These are phyloP conservation scores for Psilocybe mexicana DNA, from an alignment of 1,284 basidiomycete species.

Conservation along the genomic window DNA sequence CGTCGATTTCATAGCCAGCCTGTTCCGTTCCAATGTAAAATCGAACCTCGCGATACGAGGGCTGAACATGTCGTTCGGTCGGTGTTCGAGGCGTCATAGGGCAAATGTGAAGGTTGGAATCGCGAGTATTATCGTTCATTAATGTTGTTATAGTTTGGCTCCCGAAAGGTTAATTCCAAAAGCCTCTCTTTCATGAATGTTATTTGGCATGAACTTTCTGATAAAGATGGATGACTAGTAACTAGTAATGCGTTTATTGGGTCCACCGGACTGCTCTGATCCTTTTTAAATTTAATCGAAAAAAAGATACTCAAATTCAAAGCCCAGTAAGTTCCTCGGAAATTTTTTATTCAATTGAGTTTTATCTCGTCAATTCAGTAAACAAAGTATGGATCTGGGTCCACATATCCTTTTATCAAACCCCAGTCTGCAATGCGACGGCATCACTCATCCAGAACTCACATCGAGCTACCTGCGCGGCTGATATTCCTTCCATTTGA, in stretches of 20 bases:
- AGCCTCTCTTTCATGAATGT: background rate
- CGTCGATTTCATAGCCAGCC: conserved; percentile 24
- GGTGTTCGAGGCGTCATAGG: background rate
- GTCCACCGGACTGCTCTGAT: no score
- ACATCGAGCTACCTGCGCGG: conserved; percentile 36
- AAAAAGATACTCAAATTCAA: no score
- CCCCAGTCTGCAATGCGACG: conserved; percentile 26
- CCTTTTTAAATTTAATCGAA: no score
- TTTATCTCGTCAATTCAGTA: background rate
- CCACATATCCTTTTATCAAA: background rate
- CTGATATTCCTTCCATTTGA: conserved; percentile 32
- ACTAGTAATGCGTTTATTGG: background rate
- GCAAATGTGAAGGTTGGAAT: no score
- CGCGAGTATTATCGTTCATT: background rate
- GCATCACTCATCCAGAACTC: conserved; percentile 42
- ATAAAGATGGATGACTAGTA: background rate
- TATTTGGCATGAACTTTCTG: background rate
- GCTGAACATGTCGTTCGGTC: conserved; percentile 12
- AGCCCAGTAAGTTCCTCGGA: no score
- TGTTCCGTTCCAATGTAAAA: conserved; percentile 30
- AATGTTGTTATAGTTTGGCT: background rate
- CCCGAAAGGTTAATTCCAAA: background rate
- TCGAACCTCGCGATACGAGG: conserved; percentile 27
- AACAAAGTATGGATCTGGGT: background rate
- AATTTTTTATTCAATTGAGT: no score